Percentiles rank a stretch among this genome's conserved stretches.
Evolutionary conservation across 2,329 filamentous ascomycete species (phyloP).

Genomic region (Cryoendolithus antarcticus): DNA sequence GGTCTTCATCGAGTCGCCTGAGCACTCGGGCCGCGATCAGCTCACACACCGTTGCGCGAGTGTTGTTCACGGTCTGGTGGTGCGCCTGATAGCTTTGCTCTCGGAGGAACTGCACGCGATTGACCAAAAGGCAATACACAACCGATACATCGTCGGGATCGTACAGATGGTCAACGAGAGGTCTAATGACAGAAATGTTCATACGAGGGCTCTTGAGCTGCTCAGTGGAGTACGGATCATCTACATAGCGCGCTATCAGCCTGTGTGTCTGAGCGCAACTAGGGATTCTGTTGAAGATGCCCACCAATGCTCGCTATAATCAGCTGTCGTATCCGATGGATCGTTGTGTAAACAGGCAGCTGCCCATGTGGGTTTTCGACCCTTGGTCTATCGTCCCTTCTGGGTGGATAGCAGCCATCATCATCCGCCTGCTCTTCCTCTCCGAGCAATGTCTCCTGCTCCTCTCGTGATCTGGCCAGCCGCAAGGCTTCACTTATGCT

Average conservation of each 20-base stretch:
- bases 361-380: conserved; percentile 45
- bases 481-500: conserved; percentile 27
- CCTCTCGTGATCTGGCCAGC: conserved; percentile 31
- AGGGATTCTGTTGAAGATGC: conserved; percentile 9
- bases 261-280: background rate
- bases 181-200: conserved; percentile 67
- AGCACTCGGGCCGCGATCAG: conserved; percentile 66
- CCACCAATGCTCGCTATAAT: conserved; percentile 35
- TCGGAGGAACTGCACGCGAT: conserved; percentile 64
- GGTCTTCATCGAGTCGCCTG: conserved; percentile 66
- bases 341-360: conserved; percentile 64
- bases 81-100: conserved; percentile 66
- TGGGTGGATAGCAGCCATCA: conserved; percentile 33
- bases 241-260: conserved; percentile 20
- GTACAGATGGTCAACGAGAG: conserved; percentile 73
- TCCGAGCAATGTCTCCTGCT: conserved; percentile 35
- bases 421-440: conserved; percentile 35
- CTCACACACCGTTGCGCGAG: conserved; percentile 67
- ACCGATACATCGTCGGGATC: conserved; percentile 68
- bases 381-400: conserved; percentile 26
- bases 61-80: conserved; percentile 69
- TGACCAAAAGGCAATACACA: conserved; percentile 74
- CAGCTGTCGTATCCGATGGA: conserved; percentile 45
- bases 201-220: conserved; percentile 71
- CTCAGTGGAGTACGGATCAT: conserved; percentile 57